Evolutionary conservation across 2,329 filamentous ascomycete genomes (phyloP).

Genomic region (Verticillium longisporum): DNA sequence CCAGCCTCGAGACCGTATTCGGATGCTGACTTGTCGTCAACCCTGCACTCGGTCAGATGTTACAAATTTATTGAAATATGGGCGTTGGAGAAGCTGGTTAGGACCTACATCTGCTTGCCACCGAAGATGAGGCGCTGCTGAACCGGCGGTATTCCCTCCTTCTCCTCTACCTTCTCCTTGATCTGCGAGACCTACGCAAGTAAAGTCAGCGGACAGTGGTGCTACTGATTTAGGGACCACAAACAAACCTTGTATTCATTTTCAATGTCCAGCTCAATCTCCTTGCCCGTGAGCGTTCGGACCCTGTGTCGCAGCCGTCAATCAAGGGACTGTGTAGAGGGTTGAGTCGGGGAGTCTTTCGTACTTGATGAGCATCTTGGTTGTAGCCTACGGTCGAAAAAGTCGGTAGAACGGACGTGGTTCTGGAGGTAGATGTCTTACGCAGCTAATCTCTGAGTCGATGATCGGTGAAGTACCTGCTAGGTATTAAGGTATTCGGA

Average conservation of each 20-base stretch:
- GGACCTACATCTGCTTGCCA: slow-evolving; percentile 86
- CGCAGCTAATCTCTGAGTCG: no score
- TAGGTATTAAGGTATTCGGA: no score
- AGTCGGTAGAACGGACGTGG: background rate
- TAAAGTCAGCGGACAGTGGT: background rate
- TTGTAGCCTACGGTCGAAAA: slow-evolving; percentile 5
- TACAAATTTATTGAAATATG: background rate
- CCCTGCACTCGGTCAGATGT: slow-evolving; percentile 47
- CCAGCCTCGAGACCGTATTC: slow-evolving; percentile 91
- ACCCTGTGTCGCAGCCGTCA: slow-evolving; percentile 53
- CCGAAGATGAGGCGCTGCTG: slow-evolving; percentile 95
- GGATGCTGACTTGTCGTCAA: slow-evolving; percentile 85
- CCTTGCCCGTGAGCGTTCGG: slow-evolving; percentile 94
- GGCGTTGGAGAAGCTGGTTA: background rate
- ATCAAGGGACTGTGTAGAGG: background rate
- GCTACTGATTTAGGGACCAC: background rate
- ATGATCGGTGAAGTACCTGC: background rate
- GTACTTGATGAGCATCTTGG: slow-evolving; percentile 47
- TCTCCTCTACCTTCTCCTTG: slow-evolving; percentile 99
- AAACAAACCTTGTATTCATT: slow-evolving; percentile 74
- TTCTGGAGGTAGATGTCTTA: no score
- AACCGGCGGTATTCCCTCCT: slow-evolving; percentile 94
- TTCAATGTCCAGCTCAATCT: slow-evolving; percentile 98
- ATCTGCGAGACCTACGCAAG: slow-evolving; percentile 75
- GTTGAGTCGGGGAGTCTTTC: slow-evolving; percentile 10